phyloP scores from a whole-genome alignment of 352 stramenopile genomes.

The Sclerospora graminicola region DNA sequence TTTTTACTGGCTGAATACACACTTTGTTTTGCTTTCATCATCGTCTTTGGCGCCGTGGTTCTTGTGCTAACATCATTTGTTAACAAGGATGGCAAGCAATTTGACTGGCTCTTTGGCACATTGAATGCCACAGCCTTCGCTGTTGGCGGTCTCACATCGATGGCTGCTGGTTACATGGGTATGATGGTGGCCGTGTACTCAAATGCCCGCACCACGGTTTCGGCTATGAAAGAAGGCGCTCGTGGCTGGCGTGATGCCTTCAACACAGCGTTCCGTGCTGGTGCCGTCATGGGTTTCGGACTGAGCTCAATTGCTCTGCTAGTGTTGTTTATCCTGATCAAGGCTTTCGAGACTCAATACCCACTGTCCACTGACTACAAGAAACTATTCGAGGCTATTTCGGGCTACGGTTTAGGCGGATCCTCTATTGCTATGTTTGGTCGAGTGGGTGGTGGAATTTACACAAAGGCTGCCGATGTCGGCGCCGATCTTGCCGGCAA shows the following conservation, averaged over 20 bases:
- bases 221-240: slow-evolving; percentile 89
- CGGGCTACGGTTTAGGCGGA: slow-evolving; percentile 96
- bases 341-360: slow-evolving; percentile 90
- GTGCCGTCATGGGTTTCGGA: slow-evolving; percentile 98
- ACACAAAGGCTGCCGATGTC: slow-evolving; percentile 99
- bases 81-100: slow-evolving; percentile 72
- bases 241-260: slow-evolving; percentile 93
- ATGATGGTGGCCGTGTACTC: slow-evolving; percentile 99
- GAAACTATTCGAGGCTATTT: slow-evolving; percentile 93
- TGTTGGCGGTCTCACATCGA: slow-evolving; percentile 96
- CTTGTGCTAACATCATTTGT: slow-evolving; percentile 89
- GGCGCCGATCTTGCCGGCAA: slow-evolving; percentile 99
- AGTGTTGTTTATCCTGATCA: slow-evolving; percentile 95
- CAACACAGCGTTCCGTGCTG: slow-evolving; percentile 97
- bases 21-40: slow-evolving; percentile 96
- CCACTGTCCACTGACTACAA: slow-evolving; percentile 72
- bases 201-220: slow-evolving; percentile 97
- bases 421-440: slow-evolving; percentile 99
- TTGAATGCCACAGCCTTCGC: slow-evolving; percentile 95
- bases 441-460: slow-evolving; percentile 98
- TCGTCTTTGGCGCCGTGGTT: slow-evolving; percentile 78
- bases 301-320: slow-evolving; percentile 95
- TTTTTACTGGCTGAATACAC: slow-evolving; percentile 98
- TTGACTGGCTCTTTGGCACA: slow-evolving; percentile 86
- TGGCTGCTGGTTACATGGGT: slow-evolving; percentile 95